Conservation (phyloP, 208 protist genomes). For the Trypanosoma rangeli region DNA sequence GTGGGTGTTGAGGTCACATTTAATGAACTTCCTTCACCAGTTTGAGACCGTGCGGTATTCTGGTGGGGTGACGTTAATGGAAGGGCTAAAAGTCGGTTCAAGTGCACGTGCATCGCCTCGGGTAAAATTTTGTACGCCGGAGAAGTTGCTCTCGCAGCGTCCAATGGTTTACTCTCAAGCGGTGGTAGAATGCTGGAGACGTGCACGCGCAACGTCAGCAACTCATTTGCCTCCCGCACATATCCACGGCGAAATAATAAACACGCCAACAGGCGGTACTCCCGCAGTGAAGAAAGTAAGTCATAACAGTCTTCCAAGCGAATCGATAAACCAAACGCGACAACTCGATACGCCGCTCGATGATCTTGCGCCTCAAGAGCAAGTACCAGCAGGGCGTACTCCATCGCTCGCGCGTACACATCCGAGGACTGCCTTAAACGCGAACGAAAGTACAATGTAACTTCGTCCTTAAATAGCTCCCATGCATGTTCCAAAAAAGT, state of each 20-base stretch:
- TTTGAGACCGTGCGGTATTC: neutral
- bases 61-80: neutral
- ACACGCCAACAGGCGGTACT: conserved; percentile 73
- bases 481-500: conserved; percentile 49
- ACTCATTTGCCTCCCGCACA: conserved; percentile 18
- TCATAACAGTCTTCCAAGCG: conserved; percentile 62
- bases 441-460: conserved; percentile 41
- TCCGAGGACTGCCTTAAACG: conserved; percentile 26
- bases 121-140: conserved; percentile 21
- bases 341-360: conserved; percentile 45
- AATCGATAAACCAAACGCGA: conserved; percentile 32
- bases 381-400: conserved; percentile 72
- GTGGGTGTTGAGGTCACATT: neutral
- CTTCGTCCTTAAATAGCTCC: conserved; percentile 48
- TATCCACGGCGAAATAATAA: conserved; percentile 53
- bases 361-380: conserved; percentile 65
- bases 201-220: conserved; percentile 38
- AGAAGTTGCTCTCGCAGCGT: neutral
- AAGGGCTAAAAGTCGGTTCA: conserved; percentile 11
- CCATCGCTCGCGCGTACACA: conserved; percentile 44
- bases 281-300: conserved; percentile 44
- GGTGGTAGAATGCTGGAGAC: conserved; percentile 28
- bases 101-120: conserved; percentile 7
- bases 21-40: neutral
- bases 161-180: neutral